Conservation (phyloP, 495 filamentous ascomycete genomes). For the Penicillium atrosanguineum region DNA sequence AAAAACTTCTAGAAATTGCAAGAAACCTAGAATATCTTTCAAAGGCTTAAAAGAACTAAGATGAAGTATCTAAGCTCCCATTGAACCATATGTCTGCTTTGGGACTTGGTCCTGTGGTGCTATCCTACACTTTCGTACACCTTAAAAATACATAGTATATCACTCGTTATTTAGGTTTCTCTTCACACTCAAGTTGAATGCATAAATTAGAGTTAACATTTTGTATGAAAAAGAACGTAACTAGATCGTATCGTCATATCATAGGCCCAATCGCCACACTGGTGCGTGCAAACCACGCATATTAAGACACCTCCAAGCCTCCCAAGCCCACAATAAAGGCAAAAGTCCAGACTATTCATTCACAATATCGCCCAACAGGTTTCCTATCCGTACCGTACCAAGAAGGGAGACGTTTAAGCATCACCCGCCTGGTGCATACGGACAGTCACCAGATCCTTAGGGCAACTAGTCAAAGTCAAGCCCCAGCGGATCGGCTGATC, state of each 20-base stretch:
- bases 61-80: no score
- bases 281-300: not conserved
- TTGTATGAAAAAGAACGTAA: not conserved
- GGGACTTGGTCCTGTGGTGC: no score
- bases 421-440: conserved; percentile 28
- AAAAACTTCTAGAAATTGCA: no score
- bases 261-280: not conserved
- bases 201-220: not conserved
- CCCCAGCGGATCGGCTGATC: conserved; percentile 20
- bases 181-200: no score
- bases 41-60: no score
- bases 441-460: conserved; percentile 29
- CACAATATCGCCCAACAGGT: not conserved
- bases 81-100: no score
- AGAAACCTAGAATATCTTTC: no score
- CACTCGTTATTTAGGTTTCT: no score
- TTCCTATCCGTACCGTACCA: not conserved
- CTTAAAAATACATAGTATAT: no score
- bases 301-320: not conserved
- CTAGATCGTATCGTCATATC: not conserved
- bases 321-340: not conserved
- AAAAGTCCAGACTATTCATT: not conserved
- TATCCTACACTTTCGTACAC: no score
- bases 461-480: conserved; percentile 25
- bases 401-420: conserved; percentile 2